Conservation (phyloP, 441 rosid genomes). For the Adansonia madagascariensis region DNA sequence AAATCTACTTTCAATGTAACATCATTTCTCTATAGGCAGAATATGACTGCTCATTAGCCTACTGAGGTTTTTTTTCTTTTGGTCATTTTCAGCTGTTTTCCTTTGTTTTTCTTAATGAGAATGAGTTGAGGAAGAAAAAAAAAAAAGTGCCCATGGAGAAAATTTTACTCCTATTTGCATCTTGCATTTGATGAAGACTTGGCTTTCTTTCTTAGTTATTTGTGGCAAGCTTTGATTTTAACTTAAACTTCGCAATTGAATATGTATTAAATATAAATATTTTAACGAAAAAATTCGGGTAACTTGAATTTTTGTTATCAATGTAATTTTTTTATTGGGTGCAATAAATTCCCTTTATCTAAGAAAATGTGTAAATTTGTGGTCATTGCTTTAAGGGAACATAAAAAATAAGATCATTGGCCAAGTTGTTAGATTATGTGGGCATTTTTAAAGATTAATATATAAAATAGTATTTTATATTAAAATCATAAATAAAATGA, state of each 20-base stretch:
- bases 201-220: not conserved
- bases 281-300: too few relatives aligned
- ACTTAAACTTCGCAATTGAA: too few relatives aligned
- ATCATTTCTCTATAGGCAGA: not conserved
- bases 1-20: not conserved
- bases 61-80: not conserved
- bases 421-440: too few relatives aligned
- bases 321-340: too few relatives aligned
- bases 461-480: too few relatives aligned
- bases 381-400: not conserved
- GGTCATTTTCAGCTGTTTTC: not conserved
- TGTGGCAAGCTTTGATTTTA: too few relatives aligned
- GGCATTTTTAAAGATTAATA: too few relatives aligned
- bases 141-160: not conserved
- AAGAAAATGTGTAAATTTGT: not conserved
- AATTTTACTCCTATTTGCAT: constrained; percentile 1
- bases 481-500: too few relatives aligned
- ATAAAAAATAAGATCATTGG: too few relatives aligned
- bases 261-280: too few relatives aligned
- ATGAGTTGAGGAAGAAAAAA: not conserved
- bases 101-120: constrained; percentile 2
- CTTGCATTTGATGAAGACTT: not conserved
- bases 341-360: not conserved
- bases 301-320: too few relatives aligned
- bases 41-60: constrained; percentile 2